Base-by-base conservation (phyloP, 495 filamentous ascomycete species). In the Clohesyomyces aquaticus region DNA sequence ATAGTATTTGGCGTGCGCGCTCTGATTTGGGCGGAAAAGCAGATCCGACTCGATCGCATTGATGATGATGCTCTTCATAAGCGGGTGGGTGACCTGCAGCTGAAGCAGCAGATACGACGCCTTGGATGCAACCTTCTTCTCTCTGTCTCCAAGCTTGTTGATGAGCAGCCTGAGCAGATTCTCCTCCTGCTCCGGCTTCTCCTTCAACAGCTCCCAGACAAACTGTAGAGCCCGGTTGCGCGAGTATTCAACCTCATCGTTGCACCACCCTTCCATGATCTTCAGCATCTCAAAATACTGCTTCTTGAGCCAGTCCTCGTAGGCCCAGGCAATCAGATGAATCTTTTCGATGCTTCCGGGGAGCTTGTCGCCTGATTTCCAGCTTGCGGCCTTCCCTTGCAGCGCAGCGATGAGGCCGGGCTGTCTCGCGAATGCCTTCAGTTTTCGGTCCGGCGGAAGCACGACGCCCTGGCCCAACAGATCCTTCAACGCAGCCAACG, bases 111-210 rank as follows among this genome's bases (percentile, higher is more conserved):
- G 83, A 74, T 93, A 96, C 0, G 94, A 98, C 4, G 93, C 87
- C 48, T 90, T 85, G 0, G 94, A 98, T 1, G 92, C 87, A 68
- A 98, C 91, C 75, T 98, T 98, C 74, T 91, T 93, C 55, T 93
- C 88, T 0, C 86, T 87, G 71, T 98, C 94, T 65, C 94, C 93
- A 19, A 98, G 86, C 74, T 98, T 98, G 77, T 98, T 97, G 42
- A 97, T 91, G 52, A 98, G 74, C 35, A 98, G 79, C 43, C 95
- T 84, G 49, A 98, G 80, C 43, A 98, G 80, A 72, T 98, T 98
- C 32, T 92, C 87, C 75, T 98, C 94, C 72, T 98, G 95, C 74
- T 98, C 94, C 0, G 94, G 94, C 76, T 97, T 98, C 75, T 94
- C 91, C 73, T 88, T 91, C 28, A 98, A 81, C 14, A 98, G 79